Evolutionary conservation across 768 basidiomycete genomes (phyloP).

Genomic region (Sistotremastrum niveocremeum): DNA sequence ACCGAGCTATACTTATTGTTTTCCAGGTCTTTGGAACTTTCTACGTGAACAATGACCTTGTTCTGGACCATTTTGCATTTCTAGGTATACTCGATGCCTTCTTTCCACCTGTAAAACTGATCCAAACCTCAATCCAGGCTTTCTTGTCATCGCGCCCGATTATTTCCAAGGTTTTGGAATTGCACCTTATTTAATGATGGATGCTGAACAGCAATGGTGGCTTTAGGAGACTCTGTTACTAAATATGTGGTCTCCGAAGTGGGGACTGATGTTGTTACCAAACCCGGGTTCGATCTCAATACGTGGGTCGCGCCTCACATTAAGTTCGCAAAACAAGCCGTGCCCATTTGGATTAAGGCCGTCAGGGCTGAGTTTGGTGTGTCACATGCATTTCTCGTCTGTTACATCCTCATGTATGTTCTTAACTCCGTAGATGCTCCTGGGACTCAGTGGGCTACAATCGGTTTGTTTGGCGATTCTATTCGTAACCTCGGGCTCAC

Average conservation of each 20-base stretch:
- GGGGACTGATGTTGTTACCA: neutral
- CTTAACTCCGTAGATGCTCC: slow-evolving; percentile 8
- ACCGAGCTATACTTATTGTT: too few relatives aligned
- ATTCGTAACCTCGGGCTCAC: neutral
- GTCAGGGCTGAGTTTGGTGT: slow-evolving; percentile 37
- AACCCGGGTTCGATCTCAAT: slow-evolving; percentile 20
- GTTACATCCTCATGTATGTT: neutral
- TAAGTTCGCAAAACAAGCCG: slow-evolving; percentile 22
- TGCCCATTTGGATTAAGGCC: slow-evolving; percentile 39
- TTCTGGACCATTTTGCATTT: slow-evolving; percentile 53
- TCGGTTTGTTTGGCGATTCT: slow-evolving; percentile 21
- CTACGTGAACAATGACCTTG: slow-evolving; percentile 40
- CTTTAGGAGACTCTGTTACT: slow-evolving; percentile 12
- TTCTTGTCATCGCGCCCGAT: slow-evolving; percentile 43
- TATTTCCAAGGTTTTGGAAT: slow-evolving; percentile 38
- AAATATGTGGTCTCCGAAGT: too few relatives aligned
- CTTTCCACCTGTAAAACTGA: neutral
- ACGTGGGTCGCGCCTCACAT: slow-evolving; percentile 27
- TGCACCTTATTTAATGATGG: too few relatives aligned
- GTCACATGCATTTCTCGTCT: neutral
- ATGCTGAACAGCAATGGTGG: slow-evolving; percentile 30
- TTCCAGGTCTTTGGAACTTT: slow-evolving; percentile 27
- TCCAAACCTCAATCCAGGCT: slow-evolving; percentile 24
- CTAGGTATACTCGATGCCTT: slow-evolving; percentile 26
- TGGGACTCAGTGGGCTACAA: slow-evolving; percentile 29